Conservation (phyloP, 176 grass and related monocot species). For the Oropetium thomaeum region DNA sequence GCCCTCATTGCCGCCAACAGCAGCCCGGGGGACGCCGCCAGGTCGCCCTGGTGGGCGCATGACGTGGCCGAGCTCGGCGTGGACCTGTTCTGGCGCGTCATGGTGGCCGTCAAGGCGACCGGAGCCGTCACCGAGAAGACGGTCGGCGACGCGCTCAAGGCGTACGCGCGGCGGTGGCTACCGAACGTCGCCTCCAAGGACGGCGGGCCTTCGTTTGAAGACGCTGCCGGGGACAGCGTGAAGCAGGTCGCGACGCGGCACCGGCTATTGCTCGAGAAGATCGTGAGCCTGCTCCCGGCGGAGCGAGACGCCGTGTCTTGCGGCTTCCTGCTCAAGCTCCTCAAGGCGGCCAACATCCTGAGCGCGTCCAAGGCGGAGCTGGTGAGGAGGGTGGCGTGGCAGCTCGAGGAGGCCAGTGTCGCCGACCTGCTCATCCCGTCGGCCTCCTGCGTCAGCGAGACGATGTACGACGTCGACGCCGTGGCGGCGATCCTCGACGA, state of each 20-base stretch:
- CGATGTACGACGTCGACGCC: constrained; percentile 65
- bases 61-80: constrained; percentile 71
- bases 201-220: constrained; percentile 22
- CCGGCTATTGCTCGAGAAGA: constrained; percentile 74
- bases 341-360: constrained; percentile 73
- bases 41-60: constrained; percentile 73
- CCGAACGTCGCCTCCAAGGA: constrained; percentile 49
- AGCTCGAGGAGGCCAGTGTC: constrained; percentile 70
- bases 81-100: constrained; percentile 93
- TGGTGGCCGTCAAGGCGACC: constrained; percentile 78
- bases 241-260: constrained; percentile 53
- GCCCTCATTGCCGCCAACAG: too few relatives aligned
- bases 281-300: constrained; percentile 66
- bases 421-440: constrained; percentile 74
- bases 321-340: constrained; percentile 74
- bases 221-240: background rate
- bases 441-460: constrained; percentile 40
- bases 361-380: constrained; percentile 69
- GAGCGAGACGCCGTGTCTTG: constrained; percentile 78
- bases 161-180: constrained; percentile 67
- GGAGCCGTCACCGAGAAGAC: constrained; percentile 63
- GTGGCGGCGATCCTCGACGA: constrained; percentile 67
- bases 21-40: too few relatives aligned
- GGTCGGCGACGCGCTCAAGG: constrained; percentile 68
- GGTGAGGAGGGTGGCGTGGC: constrained; percentile 52